Percentiles rank a stretch among this genome's conserved stretches.
phyloP scores from a whole-genome alignment of 352 stramenopile species.

The Pythium sukuiense region DNA sequence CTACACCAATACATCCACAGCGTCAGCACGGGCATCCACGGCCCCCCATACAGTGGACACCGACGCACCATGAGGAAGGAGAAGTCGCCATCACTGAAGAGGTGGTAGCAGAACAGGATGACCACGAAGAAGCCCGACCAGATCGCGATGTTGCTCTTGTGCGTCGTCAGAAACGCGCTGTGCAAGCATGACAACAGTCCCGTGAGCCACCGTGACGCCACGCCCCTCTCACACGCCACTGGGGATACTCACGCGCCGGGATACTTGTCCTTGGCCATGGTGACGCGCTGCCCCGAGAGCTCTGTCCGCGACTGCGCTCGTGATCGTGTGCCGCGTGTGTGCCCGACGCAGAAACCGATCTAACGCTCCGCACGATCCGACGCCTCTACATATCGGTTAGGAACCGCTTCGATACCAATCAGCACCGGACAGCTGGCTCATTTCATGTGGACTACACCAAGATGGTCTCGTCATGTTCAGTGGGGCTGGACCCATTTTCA shows the following conservation, averaged over 20 bases:
- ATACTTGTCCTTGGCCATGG: conserved; percentile 38
- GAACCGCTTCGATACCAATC: not conserved
- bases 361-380: not conserved
- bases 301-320: not conserved
- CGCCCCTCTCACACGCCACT: not conserved
- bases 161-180: conserved; percentile 72
- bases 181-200: not conserved
- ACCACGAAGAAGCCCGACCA: conserved; percentile 95
- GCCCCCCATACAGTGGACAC: not conserved
- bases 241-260: conserved; percentile 25
- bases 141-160: conserved; percentile 96
- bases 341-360: conserved; percentile 10
- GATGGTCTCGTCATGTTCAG: no score
- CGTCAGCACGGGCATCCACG: conserved; percentile 3
- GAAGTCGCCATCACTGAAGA: conserved; percentile 98
- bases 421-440: not conserved
- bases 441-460: not conserved
- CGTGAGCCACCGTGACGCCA: not conserved
- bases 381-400: conserved; percentile 1
- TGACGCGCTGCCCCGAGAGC: not conserved
- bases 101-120: conserved; percentile 95
- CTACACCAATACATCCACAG: conserved; percentile 34
- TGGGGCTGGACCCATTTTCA: no score
- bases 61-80: conserved; percentile 95
- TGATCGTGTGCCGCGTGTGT: conserved; percentile 22